Evolutionary conservation across 2,329 filamentous ascomycete species (phyloP).

Genomic region (Onygena corvina): DNA sequence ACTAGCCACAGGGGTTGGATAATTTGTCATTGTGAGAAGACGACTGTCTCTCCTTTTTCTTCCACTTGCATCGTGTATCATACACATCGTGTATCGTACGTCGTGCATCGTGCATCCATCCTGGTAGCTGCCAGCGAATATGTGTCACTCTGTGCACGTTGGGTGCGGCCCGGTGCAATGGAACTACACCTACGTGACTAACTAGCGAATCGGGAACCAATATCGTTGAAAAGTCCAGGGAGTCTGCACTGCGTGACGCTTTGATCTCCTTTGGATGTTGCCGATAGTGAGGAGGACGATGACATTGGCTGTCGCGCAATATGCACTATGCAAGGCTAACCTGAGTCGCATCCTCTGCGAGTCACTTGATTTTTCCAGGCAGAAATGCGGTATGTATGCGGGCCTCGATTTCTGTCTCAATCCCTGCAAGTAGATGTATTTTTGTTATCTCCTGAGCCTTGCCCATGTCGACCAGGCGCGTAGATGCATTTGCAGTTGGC

Average conservation of each 20-base stretch:
- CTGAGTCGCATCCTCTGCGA: background rate
- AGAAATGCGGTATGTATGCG: background rate
- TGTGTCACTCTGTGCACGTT: background rate
- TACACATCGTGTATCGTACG: too few species aligned
- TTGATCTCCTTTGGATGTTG: conserved; percentile 4
- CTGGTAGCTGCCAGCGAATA: conserved; percentile 1
- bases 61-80: conserved; percentile 1
- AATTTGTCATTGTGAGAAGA: background rate
- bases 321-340: conserved; percentile 1
- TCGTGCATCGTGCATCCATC: conserved; percentile 3
- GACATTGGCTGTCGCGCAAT: conserved; percentile 1
- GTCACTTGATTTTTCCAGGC: conserved; percentile 1
- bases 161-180: background rate
- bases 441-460: background rate
- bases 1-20: background rate
- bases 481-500: background rate
- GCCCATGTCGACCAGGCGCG: background rate
- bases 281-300: background rate
- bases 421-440: background rate
- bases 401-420: background rate
- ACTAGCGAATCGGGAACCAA: background rate
- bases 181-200: background rate
- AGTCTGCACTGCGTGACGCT: background rate
- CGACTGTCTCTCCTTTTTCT: conserved; percentile 1
- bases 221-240: background rate